A percentile compares a stretch with the other conserved stretches of the same genome.
phyloP scores from a whole-genome alignment of 75 land plant species.

The Picea sitchensis region DNA sequence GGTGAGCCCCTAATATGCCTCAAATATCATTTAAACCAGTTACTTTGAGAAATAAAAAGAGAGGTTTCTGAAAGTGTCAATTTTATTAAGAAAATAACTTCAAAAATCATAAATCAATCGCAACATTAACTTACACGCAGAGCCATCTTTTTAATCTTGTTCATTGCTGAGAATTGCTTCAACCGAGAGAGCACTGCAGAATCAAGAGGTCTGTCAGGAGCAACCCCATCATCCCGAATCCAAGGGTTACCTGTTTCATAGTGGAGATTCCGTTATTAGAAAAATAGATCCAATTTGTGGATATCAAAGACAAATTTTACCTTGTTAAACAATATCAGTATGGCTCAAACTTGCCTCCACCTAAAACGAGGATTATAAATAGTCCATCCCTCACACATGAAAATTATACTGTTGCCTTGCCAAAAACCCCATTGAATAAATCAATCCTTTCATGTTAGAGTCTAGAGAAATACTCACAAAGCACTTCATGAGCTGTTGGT shows the following conservation, averaged over 20 bases:
- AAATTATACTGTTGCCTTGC: too few relatives aligned
- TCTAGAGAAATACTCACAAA: slow-evolving; percentile 48
- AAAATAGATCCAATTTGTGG: too few relatives aligned
- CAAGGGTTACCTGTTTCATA: slow-evolving; percentile 76
- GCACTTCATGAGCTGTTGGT: slow-evolving; percentile 66
- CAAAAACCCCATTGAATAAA: too few relatives aligned
- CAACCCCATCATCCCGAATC: slow-evolving; percentile 84
- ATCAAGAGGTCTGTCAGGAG: slow-evolving; percentile 88
- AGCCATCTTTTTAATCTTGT: slow-evolving; percentile 94
- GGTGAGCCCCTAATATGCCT: not conserved
- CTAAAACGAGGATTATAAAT: too few relatives aligned
- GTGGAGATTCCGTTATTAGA: not conserved
- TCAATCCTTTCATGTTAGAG: not conserved
- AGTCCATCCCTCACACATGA: too few relatives aligned
- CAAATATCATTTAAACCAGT: not conserved
- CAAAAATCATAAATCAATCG: slow-evolving; percentile 4
- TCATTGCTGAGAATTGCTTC: slow-evolving; percentile 95
- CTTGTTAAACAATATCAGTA: too few relatives aligned
- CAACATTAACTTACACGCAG: slow-evolving; percentile 46
- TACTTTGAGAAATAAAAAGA: not conserved
- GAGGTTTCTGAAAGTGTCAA: not conserved
- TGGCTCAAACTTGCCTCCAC: too few relatives aligned
- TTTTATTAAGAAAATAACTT: not conserved
- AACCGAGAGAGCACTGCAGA: slow-evolving; percentile 89
- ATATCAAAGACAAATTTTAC: too few relatives aligned